phyloP scores from a whole-genome alignment of 2,329 filamentous ascomycete species.

The Acarospora socialis region DNA sequence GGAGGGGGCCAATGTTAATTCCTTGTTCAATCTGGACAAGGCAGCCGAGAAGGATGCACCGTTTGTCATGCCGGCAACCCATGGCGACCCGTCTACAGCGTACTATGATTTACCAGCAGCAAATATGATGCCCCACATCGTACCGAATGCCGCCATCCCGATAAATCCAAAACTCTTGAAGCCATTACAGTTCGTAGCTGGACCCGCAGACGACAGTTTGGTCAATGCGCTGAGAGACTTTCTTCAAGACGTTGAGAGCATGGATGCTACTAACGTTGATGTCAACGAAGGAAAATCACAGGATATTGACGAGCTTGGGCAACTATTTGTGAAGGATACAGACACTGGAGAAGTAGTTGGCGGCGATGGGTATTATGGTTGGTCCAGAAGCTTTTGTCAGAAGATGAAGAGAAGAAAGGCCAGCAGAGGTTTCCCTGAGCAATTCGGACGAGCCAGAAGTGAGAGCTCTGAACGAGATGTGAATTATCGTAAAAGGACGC shows the following conservation, averaged over 20 bases:
- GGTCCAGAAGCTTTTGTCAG: constrained; percentile 67
- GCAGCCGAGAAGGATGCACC: constrained; percentile 45
- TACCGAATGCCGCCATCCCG: constrained; percentile 58
- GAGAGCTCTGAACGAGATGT: constrained; percentile 38
- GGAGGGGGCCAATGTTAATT: constrained; percentile 9
- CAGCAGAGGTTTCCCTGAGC: constrained; percentile 10
- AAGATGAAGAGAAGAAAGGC: constrained; percentile 50
- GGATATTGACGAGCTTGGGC: constrained; percentile 65
- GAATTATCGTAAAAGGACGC: constrained; percentile 25
- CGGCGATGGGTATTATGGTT: constrained; percentile 73
- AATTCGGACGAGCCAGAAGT: constrained; percentile 20
- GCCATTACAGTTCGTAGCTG: constrained; percentile 54
- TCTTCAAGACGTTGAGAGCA: constrained; percentile 52
- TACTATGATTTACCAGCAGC: constrained; percentile 76
- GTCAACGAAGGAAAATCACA: constrained; percentile 35
- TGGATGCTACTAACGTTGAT: constrained; percentile 39
- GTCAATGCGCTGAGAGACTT: constrained; percentile 55
- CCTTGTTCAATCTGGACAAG: constrained; percentile 18
- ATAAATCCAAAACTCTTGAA: constrained; percentile 59
- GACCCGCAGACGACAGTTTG: constrained; percentile 53
- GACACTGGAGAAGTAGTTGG: constrained; percentile 49
- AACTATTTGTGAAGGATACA: constrained; percentile 50
- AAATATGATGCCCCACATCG: constrained; percentile 65
- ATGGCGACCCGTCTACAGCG: constrained; percentile 57
- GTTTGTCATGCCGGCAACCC: constrained; percentile 58